Conservation (phyloP, 1,284 basidiomycete species). For the Hymenochaete sp. region DNA sequence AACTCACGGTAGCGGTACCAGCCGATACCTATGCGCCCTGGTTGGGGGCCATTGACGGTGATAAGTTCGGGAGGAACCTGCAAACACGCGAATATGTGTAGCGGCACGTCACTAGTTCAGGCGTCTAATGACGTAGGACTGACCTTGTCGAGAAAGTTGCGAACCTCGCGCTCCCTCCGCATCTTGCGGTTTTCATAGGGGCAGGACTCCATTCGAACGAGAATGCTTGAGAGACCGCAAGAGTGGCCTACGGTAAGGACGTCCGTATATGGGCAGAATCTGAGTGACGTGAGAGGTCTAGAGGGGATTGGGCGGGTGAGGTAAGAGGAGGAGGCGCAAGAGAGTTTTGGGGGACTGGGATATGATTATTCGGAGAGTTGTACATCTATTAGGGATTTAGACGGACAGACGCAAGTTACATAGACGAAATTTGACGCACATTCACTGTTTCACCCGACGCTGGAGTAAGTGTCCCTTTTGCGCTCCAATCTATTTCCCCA, state of each 20-base stretch:
- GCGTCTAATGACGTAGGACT: constrained; percentile 13
- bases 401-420: too few relatives aligned
- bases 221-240: constrained; percentile 72
- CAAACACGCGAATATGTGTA: background rate
- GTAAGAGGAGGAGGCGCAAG: constrained; percentile 61
- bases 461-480: constrained; percentile 77
- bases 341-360: constrained; percentile 36
- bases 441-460: constrained; percentile 77
- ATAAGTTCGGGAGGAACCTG: constrained; percentile 93
- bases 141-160: constrained; percentile 84
- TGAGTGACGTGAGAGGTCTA: constrained; percentile 56
- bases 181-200: constrained; percentile 85
- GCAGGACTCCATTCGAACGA: constrained; percentile 95
- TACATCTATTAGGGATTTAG: too few relatives aligned
- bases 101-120: background rate
- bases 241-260: constrained; percentile 72
- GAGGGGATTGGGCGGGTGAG: constrained; percentile 74
- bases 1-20: constrained; percentile 56
- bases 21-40: too few relatives aligned
- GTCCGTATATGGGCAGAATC: constrained; percentile 92
- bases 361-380: constrained; percentile 55
- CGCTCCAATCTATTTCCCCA: constrained; percentile 68
- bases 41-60: constrained; percentile 77
- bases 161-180: constrained; percentile 86
- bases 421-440: too few relatives aligned